Evolutionary conservation across 495 filamentous ascomycete species (phyloP).

Genomic region (Entonaema liquescens): DNA sequence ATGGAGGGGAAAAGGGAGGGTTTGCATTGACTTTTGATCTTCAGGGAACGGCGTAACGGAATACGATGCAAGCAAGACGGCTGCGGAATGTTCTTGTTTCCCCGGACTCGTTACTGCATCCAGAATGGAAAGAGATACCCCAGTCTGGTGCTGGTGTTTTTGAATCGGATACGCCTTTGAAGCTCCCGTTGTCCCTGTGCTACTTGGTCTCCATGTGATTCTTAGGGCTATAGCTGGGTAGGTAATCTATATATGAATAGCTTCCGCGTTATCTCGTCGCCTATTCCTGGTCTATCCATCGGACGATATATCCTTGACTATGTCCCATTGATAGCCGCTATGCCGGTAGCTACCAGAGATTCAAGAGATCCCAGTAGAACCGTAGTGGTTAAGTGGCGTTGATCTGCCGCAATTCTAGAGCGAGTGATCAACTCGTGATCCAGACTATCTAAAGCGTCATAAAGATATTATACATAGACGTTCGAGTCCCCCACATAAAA

Average conservation of each 20-base stretch:
- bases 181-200: constrained; percentile 10
- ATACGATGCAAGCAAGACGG: constrained; percentile 38
- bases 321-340: not conserved
- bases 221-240: not conserved
- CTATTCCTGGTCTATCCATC: not conserved
- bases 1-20: constrained; percentile 22
- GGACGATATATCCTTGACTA: not conserved
- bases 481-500: constrained; percentile 18
- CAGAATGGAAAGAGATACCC: constrained; percentile 43
- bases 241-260: not conserved
- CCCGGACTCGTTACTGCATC: constrained; percentile 26
- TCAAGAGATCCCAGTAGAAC: not conserved
- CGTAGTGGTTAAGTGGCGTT: constrained; percentile 1
- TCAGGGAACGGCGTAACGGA: constrained; percentile 42
- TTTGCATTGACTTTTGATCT: constrained; percentile 31
- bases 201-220: not conserved
- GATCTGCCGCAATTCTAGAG: constrained; percentile 14
- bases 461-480: not conserved
- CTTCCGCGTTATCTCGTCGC: not conserved
- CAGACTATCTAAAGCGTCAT: constrained; percentile 27
- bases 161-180: constrained; percentile 19
- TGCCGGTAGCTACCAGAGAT: constrained; percentile 3
- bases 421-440: constrained; percentile 7
- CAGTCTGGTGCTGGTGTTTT: constrained; percentile 38
- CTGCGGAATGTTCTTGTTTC: constrained; percentile 39